Percentiles rank a stretch among this genome's conserved stretches.
Evolutionary conservation across 164 flowering plant genomes (phyloP).

Genomic region (Umbellularia californica): DNA sequence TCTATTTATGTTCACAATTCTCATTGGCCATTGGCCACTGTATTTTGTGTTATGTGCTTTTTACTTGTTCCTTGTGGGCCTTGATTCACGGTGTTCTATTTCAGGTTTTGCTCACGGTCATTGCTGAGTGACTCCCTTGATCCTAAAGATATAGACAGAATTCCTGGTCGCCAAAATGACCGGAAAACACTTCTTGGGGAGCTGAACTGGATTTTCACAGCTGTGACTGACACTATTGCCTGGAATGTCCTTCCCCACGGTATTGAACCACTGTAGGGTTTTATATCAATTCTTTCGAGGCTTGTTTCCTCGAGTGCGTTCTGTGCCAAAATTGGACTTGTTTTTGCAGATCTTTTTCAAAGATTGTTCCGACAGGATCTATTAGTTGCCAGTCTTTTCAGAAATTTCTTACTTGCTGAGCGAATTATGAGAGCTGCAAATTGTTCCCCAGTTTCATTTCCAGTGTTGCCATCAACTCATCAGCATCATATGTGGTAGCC

Average conservation of each 20-base stretch:
- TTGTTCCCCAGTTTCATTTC: conserved; percentile 91
- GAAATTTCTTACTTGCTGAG: conserved; percentile 95
- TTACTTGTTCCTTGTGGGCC: neutral
- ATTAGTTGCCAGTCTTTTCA: conserved; percentile 89
- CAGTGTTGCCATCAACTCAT: conserved; percentile 92
- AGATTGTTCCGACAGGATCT: conserved; percentile 93
- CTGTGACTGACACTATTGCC: conserved; percentile 97
- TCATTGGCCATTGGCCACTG: neutral
- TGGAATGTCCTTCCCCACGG: conserved; percentile 99
- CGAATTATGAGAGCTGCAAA: conserved; percentile 99
- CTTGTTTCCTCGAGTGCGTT: neutral
- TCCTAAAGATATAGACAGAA: conserved; percentile 71
- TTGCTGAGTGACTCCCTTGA: conserved; percentile 72
- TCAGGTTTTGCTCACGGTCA: conserved; percentile 87
- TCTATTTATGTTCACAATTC: neutral
- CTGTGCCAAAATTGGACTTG: conserved; percentile 1
- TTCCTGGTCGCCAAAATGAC: conserved; percentile 97
- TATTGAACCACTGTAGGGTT: conserved; percentile 15
- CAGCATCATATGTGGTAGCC: conserved; percentile 99
- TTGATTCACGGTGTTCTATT: conserved; percentile 1
- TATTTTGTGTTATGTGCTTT: neutral
- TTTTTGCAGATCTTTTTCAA: conserved; percentile 85
- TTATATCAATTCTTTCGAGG: neutral
- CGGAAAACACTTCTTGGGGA: conserved; percentile 94
- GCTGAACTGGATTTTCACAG: conserved; percentile 98